Conservation (phyloP, 2,329 filamentous ascomycete genomes). For the Botrytis byssoidea region DNA sequence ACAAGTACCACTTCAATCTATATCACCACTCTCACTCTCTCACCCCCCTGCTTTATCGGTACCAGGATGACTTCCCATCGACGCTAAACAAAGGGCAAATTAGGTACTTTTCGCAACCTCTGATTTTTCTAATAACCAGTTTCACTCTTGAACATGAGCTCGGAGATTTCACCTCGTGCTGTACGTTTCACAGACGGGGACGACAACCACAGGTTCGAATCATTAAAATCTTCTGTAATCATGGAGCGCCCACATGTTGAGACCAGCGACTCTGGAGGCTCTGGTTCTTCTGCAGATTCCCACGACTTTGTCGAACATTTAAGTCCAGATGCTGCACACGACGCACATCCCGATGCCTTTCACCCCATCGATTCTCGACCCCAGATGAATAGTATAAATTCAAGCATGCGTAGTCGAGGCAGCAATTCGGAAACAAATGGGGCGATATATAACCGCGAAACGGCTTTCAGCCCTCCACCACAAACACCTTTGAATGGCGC, state of each 20-base stretch:
- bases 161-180: slow-evolving; percentile 54
- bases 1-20: not conserved
- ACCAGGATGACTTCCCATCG: slow-evolving; percentile 19
- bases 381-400: slow-evolving; percentile 32
- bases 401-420: slow-evolving; percentile 44
- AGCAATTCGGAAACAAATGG: slow-evolving; percentile 42
- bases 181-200: slow-evolving; percentile 57
- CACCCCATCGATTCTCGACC: slow-evolving; percentile 32
- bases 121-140: slow-evolving; percentile 6
- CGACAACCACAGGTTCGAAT: slow-evolving; percentile 47
- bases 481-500: slow-evolving; percentile 45
- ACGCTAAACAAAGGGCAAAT: slow-evolving; percentile 24
- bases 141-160: slow-evolving; percentile 30
- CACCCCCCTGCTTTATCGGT: slow-evolving; percentile 10
- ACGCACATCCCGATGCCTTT: slow-evolving; percentile 28
- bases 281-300: slow-evolving; percentile 16
- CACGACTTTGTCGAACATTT: slow-evolving; percentile 37
- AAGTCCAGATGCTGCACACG: slow-evolving; percentile 25
- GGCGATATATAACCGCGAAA: slow-evolving; percentile 25
- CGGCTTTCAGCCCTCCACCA: slow-evolving; percentile 30
- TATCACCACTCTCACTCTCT: not conserved
- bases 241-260: slow-evolving; percentile 37
- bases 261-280: slow-evolving; percentile 48
- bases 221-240: slow-evolving; percentile 41
- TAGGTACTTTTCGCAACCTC: slow-evolving; percentile 19